Percentiles rank a stretch among this genome's conserved stretches.
phyloP scores from a whole-genome alignment of 164 flowering plant genomes.

The Magnolia officinalis region DNA sequence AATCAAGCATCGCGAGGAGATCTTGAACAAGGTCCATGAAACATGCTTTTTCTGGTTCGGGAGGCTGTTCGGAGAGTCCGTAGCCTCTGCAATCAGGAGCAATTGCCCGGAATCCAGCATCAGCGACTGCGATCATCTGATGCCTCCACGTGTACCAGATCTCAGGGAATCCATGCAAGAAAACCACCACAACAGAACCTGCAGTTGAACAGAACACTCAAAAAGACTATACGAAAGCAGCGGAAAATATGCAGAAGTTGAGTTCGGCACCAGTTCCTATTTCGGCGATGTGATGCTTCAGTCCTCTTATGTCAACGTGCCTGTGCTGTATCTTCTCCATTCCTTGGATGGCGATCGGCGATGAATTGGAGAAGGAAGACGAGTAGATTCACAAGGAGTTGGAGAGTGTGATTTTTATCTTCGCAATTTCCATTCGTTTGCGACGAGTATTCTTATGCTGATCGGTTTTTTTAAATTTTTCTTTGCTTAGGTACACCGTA shows the following conservation, averaged over 20 bases:
- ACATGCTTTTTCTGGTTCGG: conserved; percentile 33
- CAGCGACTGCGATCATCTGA: conserved; percentile 54
- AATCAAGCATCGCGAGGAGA: conserved; percentile 28
- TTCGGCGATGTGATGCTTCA: conserved; percentile 41
- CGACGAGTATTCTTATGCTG: too few relatives aligned
- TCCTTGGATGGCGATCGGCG: not conserved
- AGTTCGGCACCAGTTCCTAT: conserved; percentile 14
- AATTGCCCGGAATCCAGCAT: conserved; percentile 47
- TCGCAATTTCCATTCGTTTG: too few relatives aligned
- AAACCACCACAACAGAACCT: conserved; percentile 34
- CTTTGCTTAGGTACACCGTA: too few relatives aligned
- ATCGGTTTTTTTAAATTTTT: too few relatives aligned
- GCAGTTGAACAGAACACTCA: not conserved
- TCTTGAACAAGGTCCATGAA: conserved; percentile 29
- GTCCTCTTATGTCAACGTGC: conserved; percentile 28
- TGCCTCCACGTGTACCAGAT: conserved; percentile 62
- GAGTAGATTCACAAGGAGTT: too few relatives aligned
- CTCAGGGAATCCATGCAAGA: conserved; percentile 55
- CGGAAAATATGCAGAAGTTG: not conserved
- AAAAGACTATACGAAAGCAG: not conserved
- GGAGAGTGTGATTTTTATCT: too few relatives aligned
- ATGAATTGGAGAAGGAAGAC: too few relatives aligned
- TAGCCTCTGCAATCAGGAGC: conserved; percentile 60
- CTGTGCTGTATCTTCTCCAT: conserved; percentile 37
- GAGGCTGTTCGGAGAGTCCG: conserved; percentile 55